Evolutionary conservation across 352 stramenopile species (phyloP), one percentile per base, ranked within the genome.

Genomic region (Thalassiosira mediterranea): DNA sequence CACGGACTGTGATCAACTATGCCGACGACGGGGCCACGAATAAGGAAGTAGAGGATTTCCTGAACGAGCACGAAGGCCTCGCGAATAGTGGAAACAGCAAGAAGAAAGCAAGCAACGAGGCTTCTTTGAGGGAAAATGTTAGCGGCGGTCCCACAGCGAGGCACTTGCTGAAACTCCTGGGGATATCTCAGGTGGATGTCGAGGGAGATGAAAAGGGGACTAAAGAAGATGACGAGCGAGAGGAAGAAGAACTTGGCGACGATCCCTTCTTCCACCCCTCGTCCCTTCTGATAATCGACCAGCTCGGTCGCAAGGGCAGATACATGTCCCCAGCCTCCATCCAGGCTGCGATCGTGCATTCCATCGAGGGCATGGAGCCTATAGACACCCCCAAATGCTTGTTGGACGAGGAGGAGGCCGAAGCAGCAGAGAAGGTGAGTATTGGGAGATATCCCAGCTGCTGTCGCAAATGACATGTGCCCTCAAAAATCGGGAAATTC

Each of bases 311-410:
- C 32, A 74, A 65, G 31, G 62, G 75, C 13, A 34, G 64, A 13
- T 80, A 70, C 40, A 46, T 80, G 38, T 72, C 72, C 23, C 72
- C 72, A 5, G 58, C 53, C n/a, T 52, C 65, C 10, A 75, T 80
- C 49, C 70, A 79, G 46, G 54, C 40, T n/a, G 70, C 70, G 13
- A 79, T 79, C 25, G 51, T 71, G 25, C 70, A 53, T 4, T 40
- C 13, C 3, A 62, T 79, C 26, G 61, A 79, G 32, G 65, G 54
- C 4, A 13, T 13, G 34, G 44, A 79, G 29, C 37, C 23, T 11
- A 61, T 79, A 26, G 34, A 63, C 46, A 72, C 70, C 23, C 70
- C 70, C 0, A 48, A 61, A 49, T 73, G 15, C 44, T 60, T 79
- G 0, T 49, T 79, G 21, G 70, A 79, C 13, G 70, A 79, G 42